A percentile compares a stretch with the other conserved stretches of the same genome.
These are phyloP conservation scores for Mortierella sp. DNA, from an alignment of 371 early-diverging fungal genomes.

Conservation along the genomic window DNA sequence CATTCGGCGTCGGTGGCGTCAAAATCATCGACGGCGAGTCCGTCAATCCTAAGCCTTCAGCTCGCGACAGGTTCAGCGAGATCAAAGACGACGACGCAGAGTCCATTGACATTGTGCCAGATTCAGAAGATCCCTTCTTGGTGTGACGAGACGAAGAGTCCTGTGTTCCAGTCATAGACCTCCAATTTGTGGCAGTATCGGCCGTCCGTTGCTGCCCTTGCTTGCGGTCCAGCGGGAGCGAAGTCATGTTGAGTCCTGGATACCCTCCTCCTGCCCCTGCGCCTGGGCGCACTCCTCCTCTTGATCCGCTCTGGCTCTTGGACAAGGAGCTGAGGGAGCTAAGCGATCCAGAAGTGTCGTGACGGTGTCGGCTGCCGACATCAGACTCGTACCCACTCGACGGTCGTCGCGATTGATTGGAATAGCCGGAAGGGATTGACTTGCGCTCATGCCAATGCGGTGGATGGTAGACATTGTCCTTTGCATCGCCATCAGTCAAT, in stretches of 20 bases:
- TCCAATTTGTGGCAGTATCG: conserved; percentile 21
- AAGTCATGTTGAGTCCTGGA: not conserved
- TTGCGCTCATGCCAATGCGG: conserved; percentile 56
- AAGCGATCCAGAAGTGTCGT: conserved; percentile 12
- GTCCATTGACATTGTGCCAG: conserved; percentile 1
- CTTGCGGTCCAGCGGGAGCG: conserved; percentile 28
- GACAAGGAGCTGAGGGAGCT: conserved; percentile 12
- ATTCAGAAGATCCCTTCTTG: conserved; percentile 13
- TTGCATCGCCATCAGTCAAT: conserved; percentile 1
- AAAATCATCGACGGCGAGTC: conserved; percentile 31
- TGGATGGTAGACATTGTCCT: conserved; percentile 53
- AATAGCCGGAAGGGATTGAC: conserved; percentile 12
- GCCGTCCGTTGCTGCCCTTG: conserved; percentile 13
- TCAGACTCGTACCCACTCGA: conserved; percentile 36
- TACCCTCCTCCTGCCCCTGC: conserved; percentile 15
- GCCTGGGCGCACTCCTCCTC: conserved; percentile 18
- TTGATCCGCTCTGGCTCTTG: conserved; percentile 22
- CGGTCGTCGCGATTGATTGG: conserved; percentile 16
- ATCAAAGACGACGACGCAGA: not conserved
- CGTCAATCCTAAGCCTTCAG: not conserved
- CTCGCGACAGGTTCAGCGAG: not conserved
- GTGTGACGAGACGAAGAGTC: conserved; percentile 6
- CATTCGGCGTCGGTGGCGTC: conserved; percentile 37
- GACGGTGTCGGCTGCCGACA: conserved; percentile 18
- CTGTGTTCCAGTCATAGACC: conserved; percentile 8